phyloP scores from a whole-genome alignment of 1,284 basidiomycete genomes.

The Apiotrichum siamense region DNA sequence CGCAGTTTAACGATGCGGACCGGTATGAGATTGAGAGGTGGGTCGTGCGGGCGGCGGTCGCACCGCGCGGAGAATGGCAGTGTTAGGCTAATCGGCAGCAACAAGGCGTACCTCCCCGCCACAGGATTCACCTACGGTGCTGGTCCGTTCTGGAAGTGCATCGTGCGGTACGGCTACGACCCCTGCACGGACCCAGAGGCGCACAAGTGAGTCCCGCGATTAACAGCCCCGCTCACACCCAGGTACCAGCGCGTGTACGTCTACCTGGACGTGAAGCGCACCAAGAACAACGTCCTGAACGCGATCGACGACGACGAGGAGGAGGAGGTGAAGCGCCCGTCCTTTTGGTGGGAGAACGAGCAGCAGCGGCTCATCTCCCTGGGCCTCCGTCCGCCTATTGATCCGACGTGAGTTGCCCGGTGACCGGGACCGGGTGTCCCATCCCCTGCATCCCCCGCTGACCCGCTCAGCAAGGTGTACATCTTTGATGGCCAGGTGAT shows the following conservation, averaged over 20 bases:
- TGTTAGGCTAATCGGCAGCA: constrained; percentile 24
- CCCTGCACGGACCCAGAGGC: constrained; percentile 66
- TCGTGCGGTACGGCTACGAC: constrained; percentile 84
- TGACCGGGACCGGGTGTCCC: too few species aligned
- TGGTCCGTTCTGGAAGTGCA: constrained; percentile 86
- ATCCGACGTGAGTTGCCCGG: constrained; percentile 22
- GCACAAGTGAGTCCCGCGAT: constrained; percentile 57
- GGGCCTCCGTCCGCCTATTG: constrained; percentile 30
- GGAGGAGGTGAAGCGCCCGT: constrained; percentile 20
- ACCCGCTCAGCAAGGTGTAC: constrained; percentile 53
- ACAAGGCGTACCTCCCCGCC: constrained; percentile 50
- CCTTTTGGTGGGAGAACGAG: constrained; percentile 34
- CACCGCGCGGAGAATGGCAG: too few species aligned
- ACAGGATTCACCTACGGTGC: constrained; percentile 78
- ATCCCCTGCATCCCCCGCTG: not conserved
- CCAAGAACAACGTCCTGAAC: constrained; percentile 22
- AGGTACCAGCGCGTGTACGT: constrained; percentile 82
- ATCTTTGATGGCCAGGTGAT: constrained; percentile 80
- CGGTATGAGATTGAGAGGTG: constrained; percentile 17
- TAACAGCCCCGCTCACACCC: not conserved
- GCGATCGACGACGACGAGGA: constrained; percentile 21
- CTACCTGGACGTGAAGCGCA: constrained; percentile 27
- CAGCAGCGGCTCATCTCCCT: constrained; percentile 26
- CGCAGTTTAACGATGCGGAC: constrained; percentile 64
- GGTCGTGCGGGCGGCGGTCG: too few species aligned